Evolutionary conservation across 805 yeast species (phyloP).

Genomic region (Wickerhamomyces xylosicus): DNA sequence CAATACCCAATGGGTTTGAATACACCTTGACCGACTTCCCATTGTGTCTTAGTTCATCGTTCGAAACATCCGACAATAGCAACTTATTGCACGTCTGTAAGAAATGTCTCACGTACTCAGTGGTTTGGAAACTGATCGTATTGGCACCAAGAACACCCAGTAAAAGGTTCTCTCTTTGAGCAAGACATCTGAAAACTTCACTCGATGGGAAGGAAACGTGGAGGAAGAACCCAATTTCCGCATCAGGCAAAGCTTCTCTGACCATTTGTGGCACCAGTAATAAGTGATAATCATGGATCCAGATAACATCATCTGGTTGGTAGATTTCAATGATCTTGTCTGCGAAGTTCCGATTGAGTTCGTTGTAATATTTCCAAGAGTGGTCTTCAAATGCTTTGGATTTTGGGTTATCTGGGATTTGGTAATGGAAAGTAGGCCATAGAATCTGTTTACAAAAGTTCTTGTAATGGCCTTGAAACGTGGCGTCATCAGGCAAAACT

Average conservation of each 20-base stretch:
- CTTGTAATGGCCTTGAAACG: slow-evolving; percentile 84
- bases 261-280: slow-evolving; percentile 81
- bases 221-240: slow-evolving; percentile 82
- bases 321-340: slow-evolving; percentile 60
- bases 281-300: slow-evolving; percentile 94
- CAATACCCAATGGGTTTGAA: slow-evolving; percentile 71
- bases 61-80: slow-evolving; percentile 72
- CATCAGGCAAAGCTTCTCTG: slow-evolving; percentile 63
- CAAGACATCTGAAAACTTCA: slow-evolving; percentile 90
- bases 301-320: slow-evolving; percentile 65
- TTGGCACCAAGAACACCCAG: slow-evolving; percentile 86
- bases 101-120: slow-evolving; percentile 90
- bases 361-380: slow-evolving; percentile 79
- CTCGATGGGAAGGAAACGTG: slow-evolving; percentile 94
- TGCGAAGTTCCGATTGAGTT: slow-evolving; percentile 71
- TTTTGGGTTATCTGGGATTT: slow-evolving; percentile 90
- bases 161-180: slow-evolving; percentile 69
- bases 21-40: slow-evolving; percentile 47
- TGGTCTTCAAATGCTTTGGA: slow-evolving; percentile 93
- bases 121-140: slow-evolving; percentile 80
- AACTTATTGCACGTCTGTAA: slow-evolving; percentile 81
- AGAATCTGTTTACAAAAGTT: slow-evolving; percentile 88
- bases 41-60: slow-evolving; percentile 47
- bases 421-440: slow-evolving; percentile 94
- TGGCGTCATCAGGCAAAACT: slow-evolving; percentile 65